Conservation (phyloP, 1,284 basidiomycete genomes). For the Tilletia indica region DNA sequence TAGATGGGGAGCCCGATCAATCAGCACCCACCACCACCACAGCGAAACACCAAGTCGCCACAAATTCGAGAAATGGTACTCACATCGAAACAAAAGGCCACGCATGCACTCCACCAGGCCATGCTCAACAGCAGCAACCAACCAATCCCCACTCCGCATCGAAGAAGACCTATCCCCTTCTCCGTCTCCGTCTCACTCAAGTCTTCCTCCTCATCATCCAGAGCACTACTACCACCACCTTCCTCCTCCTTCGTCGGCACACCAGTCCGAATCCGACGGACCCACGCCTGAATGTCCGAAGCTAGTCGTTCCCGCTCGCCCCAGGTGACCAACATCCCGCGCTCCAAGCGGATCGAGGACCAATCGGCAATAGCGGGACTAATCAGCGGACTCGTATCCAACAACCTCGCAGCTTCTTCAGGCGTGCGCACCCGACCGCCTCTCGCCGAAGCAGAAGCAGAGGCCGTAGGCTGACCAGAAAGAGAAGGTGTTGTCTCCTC, state of each 20-base stretch:
- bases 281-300: constrained; percentile 49
- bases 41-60: not conserved
- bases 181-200: constrained; percentile 9
- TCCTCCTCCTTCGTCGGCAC: not conserved
- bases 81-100: constrained; percentile 54
- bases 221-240: not conserved
- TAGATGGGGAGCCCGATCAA: not conserved
- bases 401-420: constrained; percentile 22
- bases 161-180: constrained; percentile 1
- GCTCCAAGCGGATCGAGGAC: constrained; percentile 36
- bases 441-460: not conserved
- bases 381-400: constrained; percentile 42
- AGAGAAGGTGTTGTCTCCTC: not conserved
- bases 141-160: constrained; percentile 24
- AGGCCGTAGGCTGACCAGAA: not conserved
- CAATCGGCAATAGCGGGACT: constrained; percentile 50
- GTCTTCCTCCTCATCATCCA: constrained; percentile 8
- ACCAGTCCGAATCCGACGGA: constrained; percentile 27
- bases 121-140: constrained; percentile 44
- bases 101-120: constrained; percentile 50
- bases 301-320: constrained; percentile 49
- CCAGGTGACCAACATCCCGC: constrained; percentile 47
- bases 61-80: not conserved
- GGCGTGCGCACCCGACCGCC: not conserved
- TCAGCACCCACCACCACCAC: not conserved